These are phyloP conservation scores for thale cress (Arabidopsis thaliana) DNA, from an alignment of 345 rosid genomes.

Conservation along the genomic window TAIR10.1 NC_003076.8:24067001-24067500, in stretches of 20 bases:
- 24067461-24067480: neutral
- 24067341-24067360: neutral
- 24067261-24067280: neutral
- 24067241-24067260: neutral
- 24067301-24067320: neutral
- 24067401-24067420: neutral
- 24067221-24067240: neutral
- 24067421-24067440: neutral
- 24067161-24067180: neutral
- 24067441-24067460: neutral
- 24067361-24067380: neutral
- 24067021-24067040: constrained; percentile 7
- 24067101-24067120: constrained; percentile 1
- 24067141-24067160: neutral
- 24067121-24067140: neutral
- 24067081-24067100: neutral
- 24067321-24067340: neutral
- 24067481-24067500: neutral
- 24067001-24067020: constrained; percentile 17
- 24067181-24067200: neutral
- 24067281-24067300: neutral
- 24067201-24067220: neutral
- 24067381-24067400: neutral
- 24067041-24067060: constrained; percentile 10
- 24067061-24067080: neutral